Base-by-base conservation (phyloP, 2,329 filamentous ascomycete genomes). In the Torrubiella hemipterigena region DNA sequence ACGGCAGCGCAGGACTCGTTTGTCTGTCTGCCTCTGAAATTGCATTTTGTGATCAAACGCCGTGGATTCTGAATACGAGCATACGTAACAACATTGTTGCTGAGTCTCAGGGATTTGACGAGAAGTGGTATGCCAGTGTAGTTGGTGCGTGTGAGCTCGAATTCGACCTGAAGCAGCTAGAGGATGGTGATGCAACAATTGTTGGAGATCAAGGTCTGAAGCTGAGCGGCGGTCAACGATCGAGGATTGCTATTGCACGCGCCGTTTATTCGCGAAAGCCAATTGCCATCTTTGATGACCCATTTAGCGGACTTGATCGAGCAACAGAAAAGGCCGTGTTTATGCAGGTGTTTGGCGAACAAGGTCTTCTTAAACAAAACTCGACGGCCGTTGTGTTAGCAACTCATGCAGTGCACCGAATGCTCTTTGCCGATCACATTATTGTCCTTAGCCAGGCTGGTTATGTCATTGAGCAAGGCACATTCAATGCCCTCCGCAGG, bases 11-110 rank as follows among this genome's bases (percentile, higher is more conserved):
- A 2, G 51, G 51, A 0, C 26, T 31, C 1, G 37, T 55, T 7
- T 42, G 40, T 4, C 17, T 50, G 3, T 35, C 38, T 5, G 41
- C 44, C 0, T 23, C 42, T 2, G 41, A 44, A 14, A 36, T 53
- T 1, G 48, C 48, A 0, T 53, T 49, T 28, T 53, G 50, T 12
- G 44, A 46, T 3, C 49, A 53, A 31, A 48, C 46, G 3, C 43
- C 50, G 0, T 58, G 49, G 50, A 35, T 52, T 12, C 44, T 50
- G 35, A 58, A 58, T 15, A 50, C 42, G 0, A 49, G 47, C 0
- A 45, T 59, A 5, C 44, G 49, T 2, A 41, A 49, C 12, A 59
- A 58, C 20, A 54, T 61, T 7, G 33, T 54, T 5, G 55, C 49
- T 1, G 42, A 50, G 14, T 48, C 45, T 3, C 38, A 38, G 4